phyloP scores from a whole-genome alignment of 306 rosid genomes.

The Pyrus communis region DNA sequence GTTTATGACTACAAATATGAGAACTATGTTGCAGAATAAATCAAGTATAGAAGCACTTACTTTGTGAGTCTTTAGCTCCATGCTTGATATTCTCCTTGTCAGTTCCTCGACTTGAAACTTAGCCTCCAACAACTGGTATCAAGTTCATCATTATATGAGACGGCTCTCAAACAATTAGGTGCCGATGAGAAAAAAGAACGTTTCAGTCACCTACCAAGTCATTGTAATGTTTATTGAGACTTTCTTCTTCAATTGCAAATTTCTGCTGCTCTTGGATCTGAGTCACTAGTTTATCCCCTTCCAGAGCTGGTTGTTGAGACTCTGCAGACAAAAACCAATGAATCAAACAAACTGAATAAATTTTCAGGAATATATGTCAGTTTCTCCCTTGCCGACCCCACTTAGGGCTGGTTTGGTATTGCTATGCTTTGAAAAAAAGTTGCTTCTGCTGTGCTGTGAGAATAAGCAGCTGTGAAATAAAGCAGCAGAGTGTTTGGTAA shows the following conservation, averaged over 20 bases:
- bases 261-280: conserved; percentile 48
- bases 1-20: not conserved
- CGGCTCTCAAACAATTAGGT: not conserved
- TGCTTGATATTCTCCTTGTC: conserved; percentile 37
- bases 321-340: conserved; percentile 30
- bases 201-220: conserved; percentile 37
- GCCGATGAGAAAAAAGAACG: conserved; percentile 10
- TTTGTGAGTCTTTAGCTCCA: conserved; percentile 47
- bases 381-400: not conserved
- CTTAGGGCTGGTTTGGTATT: too few species aligned
- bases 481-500: too few species aligned
- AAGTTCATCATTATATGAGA: not conserved
- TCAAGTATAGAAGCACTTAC: conserved; percentile 33
- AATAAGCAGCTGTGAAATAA: too few species aligned
- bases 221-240: conserved; percentile 27
- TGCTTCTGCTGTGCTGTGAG: too few species aligned
- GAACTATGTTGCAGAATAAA: not conserved
- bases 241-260: conserved; percentile 36
- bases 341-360: conserved; percentile 9
- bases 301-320: conserved; percentile 45
- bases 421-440: too few species aligned
- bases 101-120: conserved; percentile 52
- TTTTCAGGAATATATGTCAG: not conserved
- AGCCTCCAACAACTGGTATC: conserved; percentile 40
- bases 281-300: conserved; percentile 44